These are phyloP conservation scores for Ascochyta clinopodiicola DNA, from an alignment of 2,329 filamentous ascomycete genomes.

Conservation along the genomic window DNA sequence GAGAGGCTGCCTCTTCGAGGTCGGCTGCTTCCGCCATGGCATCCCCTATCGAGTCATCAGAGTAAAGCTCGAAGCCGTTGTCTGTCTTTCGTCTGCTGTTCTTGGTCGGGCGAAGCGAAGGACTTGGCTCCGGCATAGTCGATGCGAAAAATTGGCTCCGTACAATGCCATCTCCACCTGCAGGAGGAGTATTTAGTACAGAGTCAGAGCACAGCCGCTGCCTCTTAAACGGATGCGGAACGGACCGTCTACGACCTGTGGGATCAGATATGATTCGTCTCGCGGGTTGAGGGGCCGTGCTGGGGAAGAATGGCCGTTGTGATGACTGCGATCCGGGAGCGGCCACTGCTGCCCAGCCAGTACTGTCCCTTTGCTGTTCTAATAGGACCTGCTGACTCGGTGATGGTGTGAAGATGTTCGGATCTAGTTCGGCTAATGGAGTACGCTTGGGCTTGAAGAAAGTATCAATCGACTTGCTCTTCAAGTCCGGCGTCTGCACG, in stretches of 20 bases:
- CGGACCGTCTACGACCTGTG: slow-evolving; percentile 49
- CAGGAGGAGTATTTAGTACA: slow-evolving; percentile 35
- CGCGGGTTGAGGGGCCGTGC: slow-evolving; percentile 52
- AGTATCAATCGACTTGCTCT: slow-evolving; percentile 66
- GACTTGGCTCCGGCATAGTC: slow-evolving; percentile 47
- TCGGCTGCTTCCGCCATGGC: slow-evolving; percentile 49
- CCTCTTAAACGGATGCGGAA: slow-evolving; percentile 53
- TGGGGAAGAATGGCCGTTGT: slow-evolving; percentile 29
- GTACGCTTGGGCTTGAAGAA: slow-evolving; percentile 71
- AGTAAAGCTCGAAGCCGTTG: slow-evolving; percentile 55
- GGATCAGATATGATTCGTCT: slow-evolving; percentile 49
- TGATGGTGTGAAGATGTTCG: slow-evolving; percentile 71
- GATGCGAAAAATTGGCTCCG: slow-evolving; percentile 55
- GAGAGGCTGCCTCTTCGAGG: slow-evolving; percentile 37
- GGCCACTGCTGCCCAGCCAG: slow-evolving; percentile 62
- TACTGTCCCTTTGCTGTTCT: slow-evolving; percentile 57
- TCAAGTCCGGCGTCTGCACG: slow-evolving; percentile 57
- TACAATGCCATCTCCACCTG: slow-evolving; percentile 37
- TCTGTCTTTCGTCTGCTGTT: slow-evolving; percentile 38
- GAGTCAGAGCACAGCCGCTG: slow-evolving; percentile 55
- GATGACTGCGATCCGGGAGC: slow-evolving; percentile 51
- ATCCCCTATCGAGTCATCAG: slow-evolving; percentile 56
- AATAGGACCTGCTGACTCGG: slow-evolving; percentile 68
- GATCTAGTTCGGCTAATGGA: slow-evolving; percentile 71
- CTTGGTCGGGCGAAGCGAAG: slow-evolving; percentile 48